phyloP scores from a whole-genome alignment of 306 rosid genomes.

The Vigna unguiculata region DNA sequence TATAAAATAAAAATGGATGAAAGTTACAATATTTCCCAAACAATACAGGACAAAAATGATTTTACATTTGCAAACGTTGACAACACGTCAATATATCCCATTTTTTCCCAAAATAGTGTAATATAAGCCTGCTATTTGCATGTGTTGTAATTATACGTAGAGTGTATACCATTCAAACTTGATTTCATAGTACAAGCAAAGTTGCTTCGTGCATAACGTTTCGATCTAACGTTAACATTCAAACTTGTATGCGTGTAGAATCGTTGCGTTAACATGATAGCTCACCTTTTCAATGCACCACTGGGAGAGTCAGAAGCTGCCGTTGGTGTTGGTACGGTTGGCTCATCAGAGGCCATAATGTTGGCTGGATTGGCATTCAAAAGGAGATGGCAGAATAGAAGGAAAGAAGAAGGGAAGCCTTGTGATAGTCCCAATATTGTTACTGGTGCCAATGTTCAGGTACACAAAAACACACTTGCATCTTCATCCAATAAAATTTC shows the following conservation, averaged over 20 bases:
- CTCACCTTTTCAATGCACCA: constrained; percentile 94
- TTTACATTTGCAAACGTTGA: background rate
- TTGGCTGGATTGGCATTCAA: constrained; percentile 97
- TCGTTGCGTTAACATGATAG: constrained; percentile 95
- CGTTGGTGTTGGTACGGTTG: constrained; percentile 91
- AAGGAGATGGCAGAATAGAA: constrained; percentile 87
- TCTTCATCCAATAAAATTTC: background rate
- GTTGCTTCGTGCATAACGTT: background rate
- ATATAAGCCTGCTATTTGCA: background rate
- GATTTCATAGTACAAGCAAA: background rate
- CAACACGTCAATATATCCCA: background rate
- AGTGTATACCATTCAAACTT: background rate
- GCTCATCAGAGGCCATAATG: constrained; percentile 96
- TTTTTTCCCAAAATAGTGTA: constrained; percentile 5
- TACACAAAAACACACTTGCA: constrained; percentile 11
- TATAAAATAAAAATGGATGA: background rate
- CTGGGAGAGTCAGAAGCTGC: constrained; percentile 80
- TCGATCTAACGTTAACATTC: background rate
- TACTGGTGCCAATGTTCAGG: constrained; percentile 98
- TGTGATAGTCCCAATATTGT: constrained; percentile 87
- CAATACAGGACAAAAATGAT: background rate
- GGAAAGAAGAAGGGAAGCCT: constrained; percentile 68
- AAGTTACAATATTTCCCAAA: background rate
- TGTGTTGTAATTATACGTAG: background rate
- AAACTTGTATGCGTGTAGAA: constrained; percentile 58